Conservation (phyloP, 140 eudicot species). For the Cichorium intybus region DNA sequence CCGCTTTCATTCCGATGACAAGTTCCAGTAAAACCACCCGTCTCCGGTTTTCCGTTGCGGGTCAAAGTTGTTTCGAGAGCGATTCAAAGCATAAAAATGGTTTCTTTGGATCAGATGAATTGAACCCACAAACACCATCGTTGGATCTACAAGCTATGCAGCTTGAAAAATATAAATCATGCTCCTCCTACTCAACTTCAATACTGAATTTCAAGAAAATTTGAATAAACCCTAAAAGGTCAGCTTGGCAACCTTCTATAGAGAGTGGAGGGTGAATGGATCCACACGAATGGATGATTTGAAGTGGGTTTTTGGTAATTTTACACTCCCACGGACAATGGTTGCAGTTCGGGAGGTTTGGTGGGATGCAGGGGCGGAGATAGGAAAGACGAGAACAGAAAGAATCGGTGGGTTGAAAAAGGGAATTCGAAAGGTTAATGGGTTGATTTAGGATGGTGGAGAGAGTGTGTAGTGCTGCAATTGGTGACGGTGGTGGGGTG, state of each 20-base stretch:
- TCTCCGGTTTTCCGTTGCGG: no score
- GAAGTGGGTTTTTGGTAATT: constrained; percentile 63
- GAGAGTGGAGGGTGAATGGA: constrained; percentile 32
- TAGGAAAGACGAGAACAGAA: constrained; percentile 70
- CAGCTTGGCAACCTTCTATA: constrained; percentile 54
- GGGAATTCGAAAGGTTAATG: no score
- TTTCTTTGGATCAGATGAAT: constrained; percentile 43
- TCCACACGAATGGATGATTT: constrained; percentile 46
- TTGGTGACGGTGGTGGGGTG: constrained; percentile 22
- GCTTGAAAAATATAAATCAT: constrained; percentile 48
- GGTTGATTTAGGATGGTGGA: constrained; percentile 39
- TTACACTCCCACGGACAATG: constrained; percentile 56
- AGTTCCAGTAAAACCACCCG: no score
- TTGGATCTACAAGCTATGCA: constrained; percentile 50
- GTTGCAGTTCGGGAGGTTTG: constrained; percentile 56
- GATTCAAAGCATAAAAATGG: constrained; percentile 51
- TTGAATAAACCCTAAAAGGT: constrained; percentile 61
- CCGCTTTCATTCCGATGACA: no score
- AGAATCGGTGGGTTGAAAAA: no score
- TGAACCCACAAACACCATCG: constrained; percentile 70
- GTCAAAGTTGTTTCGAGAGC: no score
- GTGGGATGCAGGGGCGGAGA: constrained; percentile 62
- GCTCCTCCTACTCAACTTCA: constrained; percentile 57
- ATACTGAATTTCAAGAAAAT: constrained; percentile 48
- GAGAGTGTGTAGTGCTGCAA: constrained; percentile 12